Evolutionary conservation across 2,329 filamentous ascomycete genomes (phyloP).

Genomic region (Diaporthe destruens): DNA sequence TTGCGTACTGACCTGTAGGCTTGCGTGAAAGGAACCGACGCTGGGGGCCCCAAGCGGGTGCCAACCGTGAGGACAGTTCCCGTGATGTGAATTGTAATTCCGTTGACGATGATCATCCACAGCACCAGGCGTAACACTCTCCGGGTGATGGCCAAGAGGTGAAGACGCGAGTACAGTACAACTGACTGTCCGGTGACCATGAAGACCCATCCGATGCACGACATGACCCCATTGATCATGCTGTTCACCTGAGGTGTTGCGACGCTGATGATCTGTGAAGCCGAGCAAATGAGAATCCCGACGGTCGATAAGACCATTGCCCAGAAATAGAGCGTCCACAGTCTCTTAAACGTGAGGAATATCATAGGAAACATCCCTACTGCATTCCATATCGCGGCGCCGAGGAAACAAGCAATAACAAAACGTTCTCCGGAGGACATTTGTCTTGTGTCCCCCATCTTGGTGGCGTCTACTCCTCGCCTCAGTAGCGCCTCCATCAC

Average conservation of each 20-base stretch:
- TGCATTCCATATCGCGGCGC: conserved; percentile 26
- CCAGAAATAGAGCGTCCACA: conserved; percentile 35
- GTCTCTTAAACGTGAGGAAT: conserved; percentile 31
- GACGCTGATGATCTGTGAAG: conserved; percentile 19
- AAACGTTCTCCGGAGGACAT: conserved; percentile 27
- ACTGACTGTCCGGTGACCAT: conserved; percentile 69
- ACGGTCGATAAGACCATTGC: conserved; percentile 16
- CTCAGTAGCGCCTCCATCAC: conserved; percentile 13
- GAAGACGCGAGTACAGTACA: conserved; percentile 69
- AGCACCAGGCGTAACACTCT: conserved; percentile 59
- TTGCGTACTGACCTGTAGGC: background rate
- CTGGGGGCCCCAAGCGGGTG: conserved; percentile 47
- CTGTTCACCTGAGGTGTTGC: background rate
- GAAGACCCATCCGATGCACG: conserved; percentile 60
- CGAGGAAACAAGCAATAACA: conserved; percentile 31
- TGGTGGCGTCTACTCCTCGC: conserved; percentile 31
- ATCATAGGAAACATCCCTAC: conserved; percentile 28
- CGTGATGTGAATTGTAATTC: conserved; percentile 60
- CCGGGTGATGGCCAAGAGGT: conserved; percentile 63
- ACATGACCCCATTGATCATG: background rate
- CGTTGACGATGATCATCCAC: conserved; percentile 64
- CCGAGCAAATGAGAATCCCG: conserved; percentile 27
- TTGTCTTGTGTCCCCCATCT: conserved; percentile 19
- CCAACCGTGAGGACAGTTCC: conserved; percentile 64
- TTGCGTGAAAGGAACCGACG: background rate